Conservation (phyloP, 371 early-diverging fungal species). For the Dichotomocladium elegans region DNA sequence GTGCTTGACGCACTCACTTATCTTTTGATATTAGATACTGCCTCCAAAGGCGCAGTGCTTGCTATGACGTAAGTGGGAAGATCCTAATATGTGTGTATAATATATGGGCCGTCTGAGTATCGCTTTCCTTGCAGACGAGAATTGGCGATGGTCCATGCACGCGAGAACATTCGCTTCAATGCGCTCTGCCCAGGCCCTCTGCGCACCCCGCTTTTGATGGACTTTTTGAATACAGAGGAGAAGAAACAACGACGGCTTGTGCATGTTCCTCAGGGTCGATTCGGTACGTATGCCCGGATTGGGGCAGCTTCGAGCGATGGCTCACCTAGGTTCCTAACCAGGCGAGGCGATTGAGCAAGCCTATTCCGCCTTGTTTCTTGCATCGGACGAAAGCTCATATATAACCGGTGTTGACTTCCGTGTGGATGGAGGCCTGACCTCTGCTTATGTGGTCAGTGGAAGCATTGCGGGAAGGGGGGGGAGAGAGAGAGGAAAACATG, state of each 20-base stretch:
- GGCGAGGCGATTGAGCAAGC: constrained; percentile 89
- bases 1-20: neutral
- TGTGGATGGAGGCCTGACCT: constrained; percentile 82
- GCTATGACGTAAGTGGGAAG: constrained; percentile 70
- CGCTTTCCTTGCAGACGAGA: constrained; percentile 60
- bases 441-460: constrained; percentile 66
- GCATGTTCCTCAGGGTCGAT: constrained; percentile 85
- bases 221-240: constrained; percentile 81
- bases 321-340: constrained; percentile 8
- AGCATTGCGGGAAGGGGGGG: too few relatives aligned
- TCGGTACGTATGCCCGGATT: constrained; percentile 48
- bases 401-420: constrained; percentile 84
- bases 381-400: constrained; percentile 78
- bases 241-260: constrained; percentile 81
- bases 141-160: constrained; percentile 82
- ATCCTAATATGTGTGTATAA: too few relatives aligned
- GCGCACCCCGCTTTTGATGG: constrained; percentile 80
- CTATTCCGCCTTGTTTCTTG: constrained; percentile 78
- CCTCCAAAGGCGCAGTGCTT: constrained; percentile 86
- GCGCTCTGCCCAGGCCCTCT: constrained; percentile 88
- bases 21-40: constrained; percentile 58
- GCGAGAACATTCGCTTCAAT: constrained; percentile 87
- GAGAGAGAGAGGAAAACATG: too few relatives aligned
- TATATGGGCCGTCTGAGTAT: too few relatives aligned
- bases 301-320: neutral